Conservation (phyloP, 306 rosid genomes). For the Aeschynomene evenia region DNA sequence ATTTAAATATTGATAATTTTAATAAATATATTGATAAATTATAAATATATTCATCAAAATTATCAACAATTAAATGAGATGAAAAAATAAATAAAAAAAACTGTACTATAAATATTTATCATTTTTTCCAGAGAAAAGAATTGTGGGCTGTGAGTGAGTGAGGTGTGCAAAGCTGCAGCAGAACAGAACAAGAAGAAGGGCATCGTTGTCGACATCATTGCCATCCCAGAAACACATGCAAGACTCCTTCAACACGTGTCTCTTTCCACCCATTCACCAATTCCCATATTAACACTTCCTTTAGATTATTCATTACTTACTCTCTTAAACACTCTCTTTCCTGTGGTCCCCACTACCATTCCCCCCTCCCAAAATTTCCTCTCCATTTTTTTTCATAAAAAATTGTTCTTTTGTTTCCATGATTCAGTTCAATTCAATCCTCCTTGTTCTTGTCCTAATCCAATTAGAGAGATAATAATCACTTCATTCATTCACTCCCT, state of each 20-base stretch:
- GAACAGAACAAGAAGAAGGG: conserved; percentile 10
- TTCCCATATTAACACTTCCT: conserved; percentile 18
- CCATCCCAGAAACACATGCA: conserved; percentile 52
- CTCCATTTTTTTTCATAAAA: background rate
- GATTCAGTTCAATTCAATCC: background rate
- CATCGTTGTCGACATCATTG: conserved; percentile 45
- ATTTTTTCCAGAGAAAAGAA: too few relatives aligned
- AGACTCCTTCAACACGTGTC: conserved; percentile 36
- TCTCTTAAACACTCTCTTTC: conserved; percentile 17
- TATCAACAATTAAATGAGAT: too few relatives aligned
- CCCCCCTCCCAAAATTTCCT: background rate
- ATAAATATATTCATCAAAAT: too few relatives aligned
- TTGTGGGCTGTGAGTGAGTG: too few relatives aligned
- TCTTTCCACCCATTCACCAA: conserved; percentile 16
- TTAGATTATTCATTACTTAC: conserved; percentile 25
- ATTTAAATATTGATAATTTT: too few relatives aligned
- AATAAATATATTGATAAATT: too few relatives aligned
- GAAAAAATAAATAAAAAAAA: too few relatives aligned
- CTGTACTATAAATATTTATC: too few relatives aligned
- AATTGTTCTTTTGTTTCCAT: background rate
- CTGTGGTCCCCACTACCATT: conserved; percentile 20
- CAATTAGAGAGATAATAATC: background rate
- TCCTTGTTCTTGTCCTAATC: conserved; percentile 17
- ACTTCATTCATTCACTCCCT: background rate
- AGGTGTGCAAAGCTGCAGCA: conserved; percentile 28